Evolutionary conservation across 2,329 filamentous ascomycete genomes (phyloP).

Genomic region (Colletotrichum sojae): DNA sequence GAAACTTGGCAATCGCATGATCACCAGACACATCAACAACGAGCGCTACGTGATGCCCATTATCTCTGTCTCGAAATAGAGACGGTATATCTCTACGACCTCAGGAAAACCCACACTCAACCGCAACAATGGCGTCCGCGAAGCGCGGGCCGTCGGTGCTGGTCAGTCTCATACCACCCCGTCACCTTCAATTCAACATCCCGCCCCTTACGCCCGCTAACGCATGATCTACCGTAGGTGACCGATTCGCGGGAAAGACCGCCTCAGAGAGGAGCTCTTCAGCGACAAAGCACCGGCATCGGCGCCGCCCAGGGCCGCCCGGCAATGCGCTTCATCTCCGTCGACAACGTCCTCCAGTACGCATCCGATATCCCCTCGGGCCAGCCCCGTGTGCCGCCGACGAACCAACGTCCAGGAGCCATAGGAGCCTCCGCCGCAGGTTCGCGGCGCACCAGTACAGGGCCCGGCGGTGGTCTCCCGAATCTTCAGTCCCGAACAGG

Average conservation of each 20-base stretch:
- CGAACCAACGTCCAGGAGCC: constrained; percentile 61
- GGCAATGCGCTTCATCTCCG: constrained; percentile 83
- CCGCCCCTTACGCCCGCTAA: constrained; percentile 28
- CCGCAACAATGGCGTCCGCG: constrained; percentile 55
- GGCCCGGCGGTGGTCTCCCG: constrained; percentile 43
- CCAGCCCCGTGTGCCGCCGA: constrained; percentile 82
- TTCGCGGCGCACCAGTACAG: constrained; percentile 36
- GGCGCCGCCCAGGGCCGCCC: constrained; percentile 48
- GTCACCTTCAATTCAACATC: not conserved
- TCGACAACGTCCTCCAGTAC: constrained; percentile 96
- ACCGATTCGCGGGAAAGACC: constrained; percentile 56
- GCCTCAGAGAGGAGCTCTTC: constrained; percentile 49
- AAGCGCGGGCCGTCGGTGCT: constrained; percentile 74
- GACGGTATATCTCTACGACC: not conserved
- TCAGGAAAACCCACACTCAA: not conserved
- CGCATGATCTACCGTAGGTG: constrained; percentile 47
- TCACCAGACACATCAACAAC: not conserved
- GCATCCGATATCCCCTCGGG: constrained; percentile 95
- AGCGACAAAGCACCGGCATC: constrained; percentile 51
- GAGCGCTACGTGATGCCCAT: constrained; percentile 13
- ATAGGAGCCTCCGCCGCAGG: constrained; percentile 49
- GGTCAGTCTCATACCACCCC: constrained; percentile 55
- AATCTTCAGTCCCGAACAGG: constrained; percentile 61
- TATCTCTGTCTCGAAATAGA: constrained; percentile 15
- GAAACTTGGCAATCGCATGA: constrained; percentile 6